Base-by-base conservation (phyloP, 2,329 filamentous ascomycete species). In the Aspergillus sp. region DNA sequence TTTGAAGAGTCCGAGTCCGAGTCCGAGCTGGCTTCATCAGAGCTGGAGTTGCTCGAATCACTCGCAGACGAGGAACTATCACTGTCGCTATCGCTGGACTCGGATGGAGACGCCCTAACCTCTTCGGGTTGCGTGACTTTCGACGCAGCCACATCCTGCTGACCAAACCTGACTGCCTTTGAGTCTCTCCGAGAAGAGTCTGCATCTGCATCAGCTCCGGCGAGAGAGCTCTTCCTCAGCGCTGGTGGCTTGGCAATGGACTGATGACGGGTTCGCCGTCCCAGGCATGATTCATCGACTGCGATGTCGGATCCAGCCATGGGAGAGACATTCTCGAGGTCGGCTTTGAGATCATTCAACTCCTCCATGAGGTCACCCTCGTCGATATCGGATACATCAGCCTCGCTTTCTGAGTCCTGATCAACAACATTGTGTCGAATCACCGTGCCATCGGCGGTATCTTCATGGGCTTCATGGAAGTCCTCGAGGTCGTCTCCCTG, bases 341-440 rank as follows among this genome's bases (percentile, higher is more conserved):
- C 76, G 5, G 74, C 67, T 36, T 70, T 67, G 1, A 80, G 60
- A 21, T 73, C 71, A 43, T 74, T 67, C n/a, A 79, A 65, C 50
- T 81, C 78, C 21, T 77, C 70, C 11, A 66, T 64, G 3, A 77
- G 55, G 49, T 77, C 72, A 17, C 71, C 72, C 14, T 63, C 66
- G 13, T 71, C 68, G 32, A 59, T 47, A 4, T 71, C 72, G 20
- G 63, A 65, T 21, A 57, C 49, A 7, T 66, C 64, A 5, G 50
- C 57, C 38, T 70, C 70, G 23, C 68, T 69, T 3, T 71, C 68
- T 3, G 57, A 58, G 11, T 64, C 58, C 9, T 60, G 47, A 25
- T 70, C 63, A 21, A 65, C 62, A 40, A 66, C 41, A 4, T 63
- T 56, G 47, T 72, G 69, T 36, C 69, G 64, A 47, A 72, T 71